These are phyloP conservation scores for Ceratocystis alfenasii DNA, from an alignment of 2,329 filamentous ascomycete genomes.

Conservation along the genomic window DNA sequence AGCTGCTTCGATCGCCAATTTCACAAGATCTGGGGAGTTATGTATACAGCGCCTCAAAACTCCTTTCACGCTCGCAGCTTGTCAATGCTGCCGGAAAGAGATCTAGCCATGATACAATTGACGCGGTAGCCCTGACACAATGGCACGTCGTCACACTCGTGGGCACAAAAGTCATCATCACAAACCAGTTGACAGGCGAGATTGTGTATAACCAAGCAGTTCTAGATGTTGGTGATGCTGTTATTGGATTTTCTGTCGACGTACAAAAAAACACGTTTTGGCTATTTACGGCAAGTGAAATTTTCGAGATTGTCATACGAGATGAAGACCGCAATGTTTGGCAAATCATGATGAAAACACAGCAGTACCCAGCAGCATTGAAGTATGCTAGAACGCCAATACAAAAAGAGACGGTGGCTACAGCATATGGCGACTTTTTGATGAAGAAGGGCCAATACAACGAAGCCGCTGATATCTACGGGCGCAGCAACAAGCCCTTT, in stretches of 20 bases:
- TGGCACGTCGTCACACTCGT: constrained; percentile 84
- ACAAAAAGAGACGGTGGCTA: constrained; percentile 85
- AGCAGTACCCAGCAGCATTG: constrained; percentile 80
- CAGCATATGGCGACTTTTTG: constrained; percentile 80
- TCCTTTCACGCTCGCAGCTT: constrained; percentile 63
- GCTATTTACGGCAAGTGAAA: constrained; percentile 83
- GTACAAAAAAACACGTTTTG: constrained; percentile 94
- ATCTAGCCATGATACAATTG: constrained; percentile 57
- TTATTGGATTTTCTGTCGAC: constrained; percentile 77
- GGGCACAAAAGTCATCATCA: constrained; percentile 69
- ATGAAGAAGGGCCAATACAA: constrained; percentile 68
- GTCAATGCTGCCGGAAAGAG: constrained; percentile 55
- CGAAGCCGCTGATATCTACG: constrained; percentile 82
- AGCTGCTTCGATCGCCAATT: constrained; percentile 50
- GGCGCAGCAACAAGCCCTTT: constrained; percentile 91
- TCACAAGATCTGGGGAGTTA: constrained; percentile 55
- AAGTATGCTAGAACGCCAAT: constrained; percentile 67
- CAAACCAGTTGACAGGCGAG: constrained; percentile 75
- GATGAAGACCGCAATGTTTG: constrained; percentile 89
- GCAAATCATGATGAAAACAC: constrained; percentile 79
- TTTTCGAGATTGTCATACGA: constrained; percentile 82
- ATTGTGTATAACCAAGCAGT: constrained; percentile 82
- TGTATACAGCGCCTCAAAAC: constrained; percentile 66
- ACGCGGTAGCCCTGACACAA: constrained; percentile 74
- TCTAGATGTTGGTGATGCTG: constrained; percentile 63